Evolutionary conservation across 495 filamentous ascomycete species (phyloP), one percentile per base, ranked within the genome.

Genomic region (Penicillium chermesinum): DNA sequence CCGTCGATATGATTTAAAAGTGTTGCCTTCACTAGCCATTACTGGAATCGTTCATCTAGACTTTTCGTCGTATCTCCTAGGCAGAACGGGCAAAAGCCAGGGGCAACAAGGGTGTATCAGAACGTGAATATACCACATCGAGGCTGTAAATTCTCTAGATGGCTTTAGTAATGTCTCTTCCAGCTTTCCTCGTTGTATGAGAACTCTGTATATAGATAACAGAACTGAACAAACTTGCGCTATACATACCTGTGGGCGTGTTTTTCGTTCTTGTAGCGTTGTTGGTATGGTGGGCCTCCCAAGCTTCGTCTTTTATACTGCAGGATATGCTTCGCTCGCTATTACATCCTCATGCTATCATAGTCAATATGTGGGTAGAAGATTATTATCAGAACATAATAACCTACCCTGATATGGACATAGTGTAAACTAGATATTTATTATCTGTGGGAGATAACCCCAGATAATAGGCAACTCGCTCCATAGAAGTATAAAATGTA

Each of bases 191-290:
- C 25, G 12, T 48, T 14, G 25, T 2, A 25, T n/a, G 50, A 40
- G 0, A 55, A 2, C 45, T 55, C 18, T 4, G 40, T 43, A 27
- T 39, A 59, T 4, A 53, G 39, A 44, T 59, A 59, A 19, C 46
- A 59, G 27, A 55, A 59, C 32, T 59, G 39, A 33, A 59, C 12
- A 40, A 55, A 59, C 19, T 14, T 38, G 4, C 50, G 49, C 3
- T 54, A 30, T 14, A 47, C 41, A 21, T 45, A 48, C 34, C 50
- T 44, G 47, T 58, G 40, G 12, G 55, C 55, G 16, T 50, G 49
- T 16, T 58, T 62, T 7, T 52, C 27, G 42, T 62, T 62, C 15
- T 22, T 58, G 36, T 56, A 62, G 19, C 36, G 44, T 22, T 62
- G 41, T 41, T 62, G 38, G 20, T 62, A 62, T 34, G 38, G 50